A percentile compares a stretch with the other conserved stretches of the same genome.
phyloP scores from a whole-genome alignment of 345 rosid species.

The Eutrema japonicum region DNA sequence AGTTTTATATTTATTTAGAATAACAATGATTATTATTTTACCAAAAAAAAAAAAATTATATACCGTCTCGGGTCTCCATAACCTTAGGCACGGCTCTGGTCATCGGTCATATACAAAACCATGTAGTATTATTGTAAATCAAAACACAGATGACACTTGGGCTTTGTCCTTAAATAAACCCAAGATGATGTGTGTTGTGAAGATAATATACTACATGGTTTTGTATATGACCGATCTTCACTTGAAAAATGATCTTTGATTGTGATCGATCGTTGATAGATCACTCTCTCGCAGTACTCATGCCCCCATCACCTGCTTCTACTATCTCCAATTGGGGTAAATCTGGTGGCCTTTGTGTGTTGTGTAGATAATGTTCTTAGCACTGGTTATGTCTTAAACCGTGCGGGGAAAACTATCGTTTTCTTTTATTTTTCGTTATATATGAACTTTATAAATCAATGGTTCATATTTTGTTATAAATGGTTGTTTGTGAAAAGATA shows the following conservation, averaged over 20 bases:
- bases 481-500: not conserved
- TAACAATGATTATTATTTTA: too few species aligned
- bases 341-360: conserved; percentile 37
- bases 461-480: not conserved
- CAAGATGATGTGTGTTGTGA: conserved; percentile 8
- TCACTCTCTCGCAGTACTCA: conserved; percentile 11
- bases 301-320: conserved; percentile 11
- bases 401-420: conserved; percentile 1
- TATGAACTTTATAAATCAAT: not conserved
- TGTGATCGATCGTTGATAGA: not conserved
- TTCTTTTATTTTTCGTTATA: not conserved
- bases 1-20: too few species aligned
- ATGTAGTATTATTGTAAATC: not conserved
- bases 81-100: too few species aligned
- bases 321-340: conserved; percentile 19
- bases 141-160: not conserved
- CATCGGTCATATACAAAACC: too few species aligned
- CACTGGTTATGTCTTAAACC: conserved; percentile 9
- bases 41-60: too few species aligned
- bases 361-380: not conserved
- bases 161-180: not conserved
- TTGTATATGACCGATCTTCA: not conserved
- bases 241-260: not conserved
- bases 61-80: too few species aligned
- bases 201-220: not conserved